phyloP scores from a whole-genome alignment of 768 basidiomycete species.

The Panellus pusillus region DNA sequence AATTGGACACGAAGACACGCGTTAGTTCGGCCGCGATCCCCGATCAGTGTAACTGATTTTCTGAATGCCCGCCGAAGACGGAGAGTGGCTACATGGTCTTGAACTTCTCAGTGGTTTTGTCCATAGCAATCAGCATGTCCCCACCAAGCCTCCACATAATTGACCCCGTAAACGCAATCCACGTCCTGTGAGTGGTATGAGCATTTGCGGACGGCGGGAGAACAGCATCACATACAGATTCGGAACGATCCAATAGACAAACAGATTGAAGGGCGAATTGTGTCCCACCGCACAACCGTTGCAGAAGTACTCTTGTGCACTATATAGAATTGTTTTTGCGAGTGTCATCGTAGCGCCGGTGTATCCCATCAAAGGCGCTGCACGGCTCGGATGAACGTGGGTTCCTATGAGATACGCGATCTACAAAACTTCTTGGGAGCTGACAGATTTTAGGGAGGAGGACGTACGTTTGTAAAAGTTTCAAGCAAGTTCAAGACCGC shows the following conservation, averaged over 20 bases:
- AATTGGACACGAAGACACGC: too few relatives aligned
- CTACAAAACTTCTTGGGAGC: conserved; percentile 22
- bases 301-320: conserved; percentile 71
- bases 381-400: conserved; percentile 46
- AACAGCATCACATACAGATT: conserved; percentile 52
- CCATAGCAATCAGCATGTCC: conserved; percentile 28
- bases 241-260: conserved; percentile 67
- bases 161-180: conserved; percentile 25
- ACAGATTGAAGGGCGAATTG: conserved; percentile 46
- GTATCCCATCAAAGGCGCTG: conserved; percentile 74
- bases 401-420: conserved; percentile 63
- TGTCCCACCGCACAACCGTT: conserved; percentile 64
- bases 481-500: conserved; percentile 76
- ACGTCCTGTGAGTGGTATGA: conserved; percentile 18
- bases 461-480: conserved; percentile 58
- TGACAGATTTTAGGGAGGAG: not conserved
- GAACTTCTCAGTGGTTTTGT: not conserved
- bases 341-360: conserved; percentile 69
- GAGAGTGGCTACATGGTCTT: not conserved
- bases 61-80: not conserved
- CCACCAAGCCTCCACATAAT: conserved; percentile 37
- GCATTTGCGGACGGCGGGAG: not conserved
- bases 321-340: conserved; percentile 76
- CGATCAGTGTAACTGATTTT: too few relatives aligned
- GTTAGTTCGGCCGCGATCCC: too few relatives aligned